Percentiles rank a stretch among this genome's conserved stretches.
These are phyloP conservation scores for Cytospora chrysosperma DNA, from an alignment of 2,329 filamentous ascomycete species.

Conservation along the genomic window DNA sequence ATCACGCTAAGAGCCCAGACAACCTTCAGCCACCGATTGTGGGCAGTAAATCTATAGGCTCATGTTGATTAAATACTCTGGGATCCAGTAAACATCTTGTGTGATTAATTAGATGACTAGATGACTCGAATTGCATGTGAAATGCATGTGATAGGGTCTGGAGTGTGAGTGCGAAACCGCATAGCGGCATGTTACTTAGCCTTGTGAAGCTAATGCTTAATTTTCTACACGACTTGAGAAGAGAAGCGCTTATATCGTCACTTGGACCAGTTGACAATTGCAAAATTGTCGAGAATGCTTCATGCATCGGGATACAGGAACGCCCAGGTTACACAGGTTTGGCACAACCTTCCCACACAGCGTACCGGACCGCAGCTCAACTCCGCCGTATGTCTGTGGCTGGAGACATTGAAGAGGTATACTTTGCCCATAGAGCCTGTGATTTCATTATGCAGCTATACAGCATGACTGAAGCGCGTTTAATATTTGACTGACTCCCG, in stretches of 20 bases:
- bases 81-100: not conserved
- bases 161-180: too few species aligned
- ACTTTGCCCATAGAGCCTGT: not conserved
- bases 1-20: constrained; percentile 3
- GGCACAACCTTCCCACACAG: too few species aligned
- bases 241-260: not conserved
- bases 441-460: not conserved
- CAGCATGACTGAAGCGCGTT: not conserved
- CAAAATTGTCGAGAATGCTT: not conserved
- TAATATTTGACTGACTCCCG: too few species aligned
- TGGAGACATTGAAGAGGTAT: not conserved
- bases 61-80: not conserved
- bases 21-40: not conserved
- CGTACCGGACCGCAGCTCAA: too few species aligned
- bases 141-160: not conserved
- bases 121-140: not conserved
- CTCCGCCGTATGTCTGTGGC: not conserved
- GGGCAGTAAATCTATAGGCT: not conserved
- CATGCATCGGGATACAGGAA: not conserved
- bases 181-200: not conserved
- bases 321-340: not conserved
- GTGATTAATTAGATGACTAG: too few species aligned
- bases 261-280: not conserved
- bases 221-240: not conserved
- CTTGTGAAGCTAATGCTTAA: not conserved